Base-by-base conservation (phyloP, 805 yeast genomes). In the Suhomyces sp. region DNA sequence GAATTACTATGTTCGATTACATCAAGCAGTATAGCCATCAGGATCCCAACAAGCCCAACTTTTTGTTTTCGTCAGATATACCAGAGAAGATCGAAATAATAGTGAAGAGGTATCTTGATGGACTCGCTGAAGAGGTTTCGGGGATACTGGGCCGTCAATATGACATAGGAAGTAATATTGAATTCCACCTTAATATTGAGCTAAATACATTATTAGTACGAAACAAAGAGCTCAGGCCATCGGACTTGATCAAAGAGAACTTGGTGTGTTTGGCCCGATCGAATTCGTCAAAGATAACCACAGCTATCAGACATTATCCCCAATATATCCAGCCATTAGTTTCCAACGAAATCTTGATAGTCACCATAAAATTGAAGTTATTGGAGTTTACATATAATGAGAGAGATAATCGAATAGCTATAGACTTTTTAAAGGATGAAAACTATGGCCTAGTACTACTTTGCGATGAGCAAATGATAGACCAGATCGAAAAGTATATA, bases 11-110 rank as follows among this genome's bases (percentile, higher is more conserved):
- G 31, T 12, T 27, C 5, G 13, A 27, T 27, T 27, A 27, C 12
- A 27, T 37, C 22, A 37, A 47, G 37, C 49, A 48, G 8, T 41
- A 52, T 35, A 52, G 27, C 21, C 21, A 24, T 15, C 47, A 48
- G 21, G 78, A 74, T 56, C 60, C 65, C 4, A 60, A 64, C 43
- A 66, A 66, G 52, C 79, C 78, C 31, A 72, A 71, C 55, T 66
- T 72, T 48, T 57, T 74, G 19, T 71, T 69, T 52, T 64, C 72
- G 3, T 71, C 76, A 6, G 70, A 74, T 51, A 68, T 74, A 10
- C 65, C 67, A 0, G 60, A 58, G 24, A 62, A 64, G 47, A 62
- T 67, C 21, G 50, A n/a, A 20, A 6, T 57, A 8, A 33, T 49
- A 13, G 53, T 49, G 7, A 21, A 21, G 20, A 13, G 40, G 15